Evolutionary conservation across 176 grass and related monocot genomes (phyloP).

Genomic region (Triticum timopheevii): DNA sequence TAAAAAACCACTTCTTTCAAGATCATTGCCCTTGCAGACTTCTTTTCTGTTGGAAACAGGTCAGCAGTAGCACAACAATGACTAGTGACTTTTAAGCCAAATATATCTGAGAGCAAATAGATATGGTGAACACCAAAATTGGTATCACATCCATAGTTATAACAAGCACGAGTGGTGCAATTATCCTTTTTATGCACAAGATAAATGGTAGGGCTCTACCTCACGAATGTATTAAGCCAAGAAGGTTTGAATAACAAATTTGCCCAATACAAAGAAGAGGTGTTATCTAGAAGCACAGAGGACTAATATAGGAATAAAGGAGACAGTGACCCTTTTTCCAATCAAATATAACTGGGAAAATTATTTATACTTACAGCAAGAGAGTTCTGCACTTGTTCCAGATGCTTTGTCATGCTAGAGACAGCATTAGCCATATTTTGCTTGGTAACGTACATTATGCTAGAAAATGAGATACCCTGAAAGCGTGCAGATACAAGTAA

Average conservation of each 20-base stretch:
- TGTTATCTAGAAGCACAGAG: neutral
- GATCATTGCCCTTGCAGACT: neutral
- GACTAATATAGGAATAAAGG: neutral
- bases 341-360: neutral
- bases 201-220: neutral
- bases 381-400: conserved; percentile 70
- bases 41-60: neutral
- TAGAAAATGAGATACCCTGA: conserved; percentile 74
- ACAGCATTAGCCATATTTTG: conserved; percentile 76
- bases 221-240: neutral
- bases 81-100: neutral
- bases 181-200: neutral
- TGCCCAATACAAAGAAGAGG: neutral
- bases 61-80: neutral
- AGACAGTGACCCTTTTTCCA: neutral
- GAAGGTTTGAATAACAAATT: neutral
- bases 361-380: conserved; percentile 64
- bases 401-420: conserved; percentile 76
- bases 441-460: conserved; percentile 90
- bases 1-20: neutral
- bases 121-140: neutral
- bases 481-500: neutral
- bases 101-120: neutral
- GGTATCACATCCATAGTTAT: neutral
- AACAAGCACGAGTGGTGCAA: neutral